Base-by-base conservation (phyloP, 371 early-diverging fungal species). In the Nematocida parisii region DNA sequence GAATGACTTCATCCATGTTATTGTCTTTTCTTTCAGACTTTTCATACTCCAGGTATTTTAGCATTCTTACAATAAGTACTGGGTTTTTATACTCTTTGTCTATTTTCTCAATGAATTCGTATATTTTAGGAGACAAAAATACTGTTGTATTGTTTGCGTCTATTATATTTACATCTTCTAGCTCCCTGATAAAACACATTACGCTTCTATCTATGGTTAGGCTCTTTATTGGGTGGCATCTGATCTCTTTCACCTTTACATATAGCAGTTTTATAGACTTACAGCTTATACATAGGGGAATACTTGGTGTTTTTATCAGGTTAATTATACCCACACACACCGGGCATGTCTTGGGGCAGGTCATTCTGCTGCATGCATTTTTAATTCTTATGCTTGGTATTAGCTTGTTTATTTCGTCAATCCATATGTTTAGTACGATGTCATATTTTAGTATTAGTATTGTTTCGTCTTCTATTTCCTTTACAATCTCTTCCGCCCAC, bases 11-110 rank as follows among this genome's bases (percentile, higher is more conserved):
- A 7, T 58, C 61, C 11, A 44, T 11, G 6, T 15, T 27, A 18
- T 50, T 50, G 20, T 24, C 20, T 15, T 33, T 55, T 71, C 80
- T 18, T 5, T n/a, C 9, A 11, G n/a, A 57, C 40, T 77, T 77
- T 44, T 77, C 80, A 13, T 75, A 61, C 71, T 77, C 80, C 20
- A 77, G 47, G 55, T 77, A 77, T 45, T 56, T 77, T 40, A 77
- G 75, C 80, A 77, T 77, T 42, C 58, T 81, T 4, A 46, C 52
- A 40, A 77, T 45, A 4, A 77, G 54, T n/a, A 70, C 61, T 11
- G 80, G 80, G 42, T 60, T 77, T 27, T 27, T 9, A 44, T 77
- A 77, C 40, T 58, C 61, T 20, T 27, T 67, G 42, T 77, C 80
- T 58, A 77, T 40, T 27, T 11, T 9, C 58, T 33, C 42, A 5